Conservation (phyloP, 148 eudicot species). For the Bassia scoparia region DNA sequence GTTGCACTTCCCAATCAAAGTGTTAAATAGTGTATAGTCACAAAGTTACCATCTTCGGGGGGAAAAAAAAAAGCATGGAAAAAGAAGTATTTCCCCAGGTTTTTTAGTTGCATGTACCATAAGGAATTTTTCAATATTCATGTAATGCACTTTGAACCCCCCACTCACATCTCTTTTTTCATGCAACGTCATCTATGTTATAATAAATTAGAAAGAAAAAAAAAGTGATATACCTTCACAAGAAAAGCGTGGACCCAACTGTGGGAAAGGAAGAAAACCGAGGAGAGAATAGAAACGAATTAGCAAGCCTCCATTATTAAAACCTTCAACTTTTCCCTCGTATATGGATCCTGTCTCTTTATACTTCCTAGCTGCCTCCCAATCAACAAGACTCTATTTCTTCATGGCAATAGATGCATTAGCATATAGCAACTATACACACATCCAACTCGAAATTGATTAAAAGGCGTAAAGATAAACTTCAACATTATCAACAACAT, state of each 20-base stretch:
- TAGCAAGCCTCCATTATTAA: conserved; percentile 81
- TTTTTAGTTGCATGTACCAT: neutral
- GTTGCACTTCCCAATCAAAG: too few species aligned
- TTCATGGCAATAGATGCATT: conserved; percentile 49
- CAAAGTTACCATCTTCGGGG: too few species aligned
- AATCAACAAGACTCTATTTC: conserved; percentile 87
- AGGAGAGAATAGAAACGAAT: conserved; percentile 79
- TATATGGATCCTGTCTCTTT: conserved; percentile 53
- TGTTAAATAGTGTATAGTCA: too few species aligned
- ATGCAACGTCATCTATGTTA: neutral
- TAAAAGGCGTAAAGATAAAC: neutral
- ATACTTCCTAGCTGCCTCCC: conserved; percentile 80
- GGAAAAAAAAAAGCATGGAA: too few species aligned
- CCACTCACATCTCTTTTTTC: neutral
- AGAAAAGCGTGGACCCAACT: conserved; percentile 63
- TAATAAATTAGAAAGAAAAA: neutral
- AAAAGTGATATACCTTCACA: conserved; percentile 58
- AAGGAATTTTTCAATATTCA: neutral
- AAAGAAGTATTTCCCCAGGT: too few species aligned
- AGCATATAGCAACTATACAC: conserved; percentile 31
- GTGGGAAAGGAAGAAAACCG: conserved; percentile 94
- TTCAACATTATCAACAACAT: conserved; percentile 4
- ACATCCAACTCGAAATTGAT: conserved; percentile 5
- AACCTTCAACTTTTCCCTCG: conserved; percentile 76
- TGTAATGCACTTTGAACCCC: too few species aligned